Evolutionary conservation across 2,329 filamentous ascomycete species (phyloP), one percentile per base, ranked within the genome.

Genomic region (Neonectria neomacrospora): DNA sequence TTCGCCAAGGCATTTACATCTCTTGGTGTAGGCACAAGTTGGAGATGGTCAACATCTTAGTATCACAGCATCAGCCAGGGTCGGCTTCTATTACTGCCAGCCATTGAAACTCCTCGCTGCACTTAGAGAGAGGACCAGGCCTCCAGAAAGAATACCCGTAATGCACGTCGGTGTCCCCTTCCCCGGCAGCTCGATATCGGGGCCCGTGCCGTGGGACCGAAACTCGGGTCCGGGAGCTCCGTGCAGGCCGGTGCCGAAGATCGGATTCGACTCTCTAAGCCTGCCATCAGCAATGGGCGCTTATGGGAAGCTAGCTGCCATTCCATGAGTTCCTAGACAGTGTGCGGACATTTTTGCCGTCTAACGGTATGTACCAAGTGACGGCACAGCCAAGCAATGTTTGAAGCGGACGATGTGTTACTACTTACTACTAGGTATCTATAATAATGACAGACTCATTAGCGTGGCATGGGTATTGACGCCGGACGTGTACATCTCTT

Each of bases 401-500:
- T 12, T 45, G 20, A 45, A 45, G 12, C 11, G 16, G 12, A 22
- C 42, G 5, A 26, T 47, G 7, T 12, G 22, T 28, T 47, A 32
- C 26, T 28, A 23, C 10, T 30, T 26, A 26, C 23, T 26, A 26
- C 6, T 18, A n/a, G n/a, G n/a, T n/a, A n/a, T n/a, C n/a, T n/a
- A n/a, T n/a, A n/a, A n/a, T 44, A 6, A 22, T 22, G 5, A 6
- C 32, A 47, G 11, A 5, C 30, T 32, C 30, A 8, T 44, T 58
- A 34, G 55, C 51, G 55, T 47, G 55, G 55, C 55, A 28, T 37
- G 10, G 12, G 30, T 39, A 11, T 39, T 59, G 41, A 44, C 20
- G 26, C 41, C 6, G 22, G 39, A 23, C 39, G 22, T 28, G 22
- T 30, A 32, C 47, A 32, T 20, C 16, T n/a, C 26, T 41, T 45